Percentiles rank a stretch among this genome's conserved stretches.
Conservation (phyloP, 305 asterid species). For the Solanum hybrid region DNA sequence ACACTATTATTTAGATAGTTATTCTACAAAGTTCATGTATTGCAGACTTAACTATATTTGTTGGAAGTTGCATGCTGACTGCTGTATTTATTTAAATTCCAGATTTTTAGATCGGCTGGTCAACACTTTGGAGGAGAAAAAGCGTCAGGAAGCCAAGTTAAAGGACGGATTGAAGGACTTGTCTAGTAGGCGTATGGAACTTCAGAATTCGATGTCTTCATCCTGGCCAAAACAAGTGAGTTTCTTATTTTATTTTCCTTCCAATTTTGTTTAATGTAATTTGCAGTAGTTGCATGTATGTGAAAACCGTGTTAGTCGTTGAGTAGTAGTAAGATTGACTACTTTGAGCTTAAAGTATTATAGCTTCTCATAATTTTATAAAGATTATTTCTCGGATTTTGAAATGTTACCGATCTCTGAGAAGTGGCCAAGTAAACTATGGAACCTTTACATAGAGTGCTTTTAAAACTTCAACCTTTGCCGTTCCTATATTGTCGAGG, state of each 20-base stretch:
- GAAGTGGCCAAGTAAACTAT: not conserved
- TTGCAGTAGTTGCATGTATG: not conserved
- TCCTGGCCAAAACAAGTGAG: constrained; percentile 98
- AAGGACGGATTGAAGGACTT: constrained; percentile 79
- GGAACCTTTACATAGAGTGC: not conserved
- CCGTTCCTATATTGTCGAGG: not conserved
- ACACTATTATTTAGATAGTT: not conserved
- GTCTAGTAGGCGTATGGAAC: constrained; percentile 65
- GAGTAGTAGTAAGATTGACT: not conserved
- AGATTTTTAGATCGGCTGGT: constrained; percentile 90
- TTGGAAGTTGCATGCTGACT: constrained; percentile 7
- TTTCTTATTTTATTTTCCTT: constrained; percentile 9
- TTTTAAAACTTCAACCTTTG: not conserved
- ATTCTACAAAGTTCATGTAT: not conserved
- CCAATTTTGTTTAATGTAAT: not conserved
- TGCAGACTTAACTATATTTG: not conserved
- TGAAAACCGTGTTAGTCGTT: not conserved
- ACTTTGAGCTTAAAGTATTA: not conserved
- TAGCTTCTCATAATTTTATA: not conserved
- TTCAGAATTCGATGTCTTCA: constrained; percentile 83
- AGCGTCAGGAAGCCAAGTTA: constrained; percentile 71
- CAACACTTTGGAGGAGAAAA: constrained; percentile 87
- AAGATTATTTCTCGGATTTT: not conserved
- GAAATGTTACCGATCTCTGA: not conserved
- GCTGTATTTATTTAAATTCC: constrained; percentile 23